Conservation (phyloP, 2,329 filamentous ascomycete species). For the Penicillium sp. region DNA sequence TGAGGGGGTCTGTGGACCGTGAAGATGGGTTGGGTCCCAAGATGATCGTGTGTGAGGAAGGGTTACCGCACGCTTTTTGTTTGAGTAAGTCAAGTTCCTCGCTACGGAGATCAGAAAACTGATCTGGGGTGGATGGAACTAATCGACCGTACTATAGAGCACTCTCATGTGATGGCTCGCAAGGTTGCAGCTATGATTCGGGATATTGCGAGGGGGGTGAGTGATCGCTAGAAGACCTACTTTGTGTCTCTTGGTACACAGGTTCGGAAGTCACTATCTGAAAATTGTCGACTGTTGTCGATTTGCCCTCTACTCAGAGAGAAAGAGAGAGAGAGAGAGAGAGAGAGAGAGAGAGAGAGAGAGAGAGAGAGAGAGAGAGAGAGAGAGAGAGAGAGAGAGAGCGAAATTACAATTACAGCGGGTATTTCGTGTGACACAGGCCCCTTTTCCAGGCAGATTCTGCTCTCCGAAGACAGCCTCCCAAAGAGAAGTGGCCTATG, state of each 20-base stretch:
- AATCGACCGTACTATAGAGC: constrained; percentile 17
- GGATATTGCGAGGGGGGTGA: constrained; percentile 30
- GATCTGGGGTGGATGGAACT: background rate
- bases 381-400: background rate
- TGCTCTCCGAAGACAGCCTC: no score
- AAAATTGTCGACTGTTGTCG: no score
- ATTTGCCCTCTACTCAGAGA: no score
- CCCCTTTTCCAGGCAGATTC: no score
- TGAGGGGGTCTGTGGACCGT: constrained; percentile 28
- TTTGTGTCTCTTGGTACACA: no score
- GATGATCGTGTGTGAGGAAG: constrained; percentile 52
- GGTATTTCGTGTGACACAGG: constrained; percentile 20
- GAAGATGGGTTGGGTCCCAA: constrained; percentile 32
- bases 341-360: background rate
- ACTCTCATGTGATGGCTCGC: constrained; percentile 46
- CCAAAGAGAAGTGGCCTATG: no score
- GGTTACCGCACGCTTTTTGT: constrained; percentile 56
- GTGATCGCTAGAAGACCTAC: no score
- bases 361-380: background rate
- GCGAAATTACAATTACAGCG: constrained; percentile 4
- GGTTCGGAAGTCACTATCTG: no score
- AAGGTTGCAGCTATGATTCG: constrained; percentile 46
- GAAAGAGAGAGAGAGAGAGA: background rate
- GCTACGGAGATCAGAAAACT: background rate
- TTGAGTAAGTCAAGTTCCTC: constrained; percentile 38